Conservation (phyloP, 345 rosid genomes). For the Fremontodendron californicum region DNA sequence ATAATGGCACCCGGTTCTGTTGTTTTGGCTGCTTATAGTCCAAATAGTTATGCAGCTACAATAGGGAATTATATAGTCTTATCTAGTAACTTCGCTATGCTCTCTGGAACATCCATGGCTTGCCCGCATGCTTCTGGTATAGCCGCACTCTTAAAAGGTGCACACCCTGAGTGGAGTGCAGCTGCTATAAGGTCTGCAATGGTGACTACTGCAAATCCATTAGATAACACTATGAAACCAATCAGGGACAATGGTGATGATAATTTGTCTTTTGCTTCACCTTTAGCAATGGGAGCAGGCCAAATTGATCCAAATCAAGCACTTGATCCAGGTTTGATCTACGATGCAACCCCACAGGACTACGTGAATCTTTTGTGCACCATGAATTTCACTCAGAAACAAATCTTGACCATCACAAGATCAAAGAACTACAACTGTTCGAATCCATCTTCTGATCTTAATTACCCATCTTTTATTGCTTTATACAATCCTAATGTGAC, state of each 20-base stretch:
- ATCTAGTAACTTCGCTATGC: slow-evolving; percentile 34
- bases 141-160: slow-evolving; percentile 48
- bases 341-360: slow-evolving; percentile 42
- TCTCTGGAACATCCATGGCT: slow-evolving; percentile 57
- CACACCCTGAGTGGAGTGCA: slow-evolving; percentile 46
- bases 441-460: slow-evolving; percentile 32
- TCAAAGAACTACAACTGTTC: slow-evolving; percentile 27
- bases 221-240: slow-evolving; percentile 29
- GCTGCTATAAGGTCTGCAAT: slow-evolving; percentile 48
- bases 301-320: slow-evolving; percentile 35
- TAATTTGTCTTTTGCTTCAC: not conserved
- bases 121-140: slow-evolving; percentile 55
- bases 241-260: slow-evolving; percentile 30
- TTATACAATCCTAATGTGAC: slow-evolving; percentile 21
- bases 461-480: slow-evolving; percentile 42
- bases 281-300: slow-evolving; percentile 9
- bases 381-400: slow-evolving; percentile 36
- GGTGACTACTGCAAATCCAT: slow-evolving; percentile 41
- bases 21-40: slow-evolving; percentile 48
- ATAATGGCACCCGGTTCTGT: slow-evolving; percentile 46
- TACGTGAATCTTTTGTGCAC: slow-evolving; percentile 36
- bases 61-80: not conserved
- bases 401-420: slow-evolving; percentile 38
- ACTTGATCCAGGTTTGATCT: slow-evolving; percentile 43
- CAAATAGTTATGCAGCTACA: slow-evolving; percentile 9